phyloP scores from a whole-genome alignment of 768 basidiomycete species.

The Cyclocybe aegerita region DNA sequence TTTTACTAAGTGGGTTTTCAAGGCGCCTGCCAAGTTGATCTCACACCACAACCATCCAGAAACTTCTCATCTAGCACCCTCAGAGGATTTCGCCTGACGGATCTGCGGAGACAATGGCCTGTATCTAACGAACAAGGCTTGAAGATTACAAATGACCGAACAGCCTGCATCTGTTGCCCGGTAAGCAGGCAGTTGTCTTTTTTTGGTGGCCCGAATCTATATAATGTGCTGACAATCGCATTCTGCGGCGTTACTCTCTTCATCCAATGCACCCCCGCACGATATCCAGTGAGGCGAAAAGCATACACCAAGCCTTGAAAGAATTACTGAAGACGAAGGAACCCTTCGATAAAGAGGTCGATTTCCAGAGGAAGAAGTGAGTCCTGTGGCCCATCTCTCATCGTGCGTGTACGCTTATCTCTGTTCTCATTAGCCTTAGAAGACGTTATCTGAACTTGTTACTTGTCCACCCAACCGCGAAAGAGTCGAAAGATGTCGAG shows the following conservation, averaged over 20 bases:
- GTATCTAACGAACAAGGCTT: slow-evolving; percentile 15
- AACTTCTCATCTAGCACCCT: slow-evolving; percentile 1
- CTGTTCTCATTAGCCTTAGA: slow-evolving; percentile 51
- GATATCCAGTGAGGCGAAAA: slow-evolving; percentile 71
- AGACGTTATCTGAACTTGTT: slow-evolving; percentile 69
- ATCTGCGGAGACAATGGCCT: slow-evolving; percentile 32
- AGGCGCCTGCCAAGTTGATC: too few species aligned
- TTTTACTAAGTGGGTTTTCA: too few species aligned
- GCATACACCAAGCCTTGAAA: slow-evolving; percentile 71
- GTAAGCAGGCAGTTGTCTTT: slow-evolving; percentile 26
- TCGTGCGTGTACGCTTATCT: slow-evolving; percentile 12
- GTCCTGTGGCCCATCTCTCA: slow-evolving; percentile 26
- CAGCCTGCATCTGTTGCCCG: slow-evolving; percentile 42
- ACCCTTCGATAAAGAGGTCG: slow-evolving; percentile 85
- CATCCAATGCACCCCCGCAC: slow-evolving; percentile 11
- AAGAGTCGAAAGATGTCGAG: slow-evolving; percentile 77
- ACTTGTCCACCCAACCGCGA: slow-evolving; percentile 64
- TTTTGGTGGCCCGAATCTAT: slow-evolving; percentile 5
- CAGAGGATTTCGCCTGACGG: slow-evolving; percentile 12
- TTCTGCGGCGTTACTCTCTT: slow-evolving; percentile 3
- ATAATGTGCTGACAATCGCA: slow-evolving; percentile 9
- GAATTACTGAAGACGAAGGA: slow-evolving; percentile 70
- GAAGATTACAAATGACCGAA: slow-evolving; percentile 39
- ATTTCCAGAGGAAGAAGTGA: slow-evolving; percentile 84
- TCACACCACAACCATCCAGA: neutral